phyloP scores from a whole-genome alignment of 441 rosid genomes.

The Adansonia gregorii region DNA sequence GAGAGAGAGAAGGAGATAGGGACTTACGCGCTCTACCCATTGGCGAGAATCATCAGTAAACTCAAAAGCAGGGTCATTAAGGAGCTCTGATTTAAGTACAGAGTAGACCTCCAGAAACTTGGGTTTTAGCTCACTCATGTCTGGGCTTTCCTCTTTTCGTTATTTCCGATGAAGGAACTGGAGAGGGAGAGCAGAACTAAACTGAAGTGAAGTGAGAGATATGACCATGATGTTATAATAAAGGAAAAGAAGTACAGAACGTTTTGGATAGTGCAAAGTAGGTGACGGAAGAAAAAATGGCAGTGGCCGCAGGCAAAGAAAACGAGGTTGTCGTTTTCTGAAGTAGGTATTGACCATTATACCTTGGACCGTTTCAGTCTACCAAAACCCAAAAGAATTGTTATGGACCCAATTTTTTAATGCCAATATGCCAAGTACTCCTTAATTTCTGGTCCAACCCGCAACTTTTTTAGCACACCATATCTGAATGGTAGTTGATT shows the following conservation, averaged over 20 bases:
- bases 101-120: slow-evolving; percentile 43
- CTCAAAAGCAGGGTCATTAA: slow-evolving; percentile 54
- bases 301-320: neutral
- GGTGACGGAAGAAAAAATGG: neutral
- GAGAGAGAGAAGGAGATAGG: neutral
- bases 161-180: neutral
- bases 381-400: neutral
- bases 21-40: slow-evolving; percentile 45
- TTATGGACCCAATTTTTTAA: neutral
- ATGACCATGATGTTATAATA: neutral
- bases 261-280: neutral
- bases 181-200: neutral
- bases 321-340: slow-evolving; percentile 4
- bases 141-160: neutral
- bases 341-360: neutral
- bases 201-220: neutral
- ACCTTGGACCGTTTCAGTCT: neutral
- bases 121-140: slow-evolving; percentile 39
- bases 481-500: neutral
- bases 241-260: neutral
- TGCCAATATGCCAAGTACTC: neutral
- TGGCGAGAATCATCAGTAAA: slow-evolving; percentile 45
- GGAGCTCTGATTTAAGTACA: slow-evolving; percentile 47
- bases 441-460: slow-evolving; percentile 9
- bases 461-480: slow-evolving; percentile 9